phyloP scores from a whole-genome alignment of 2,329 filamentous ascomycete species.

The Cryphonectria radicalis region DNA sequence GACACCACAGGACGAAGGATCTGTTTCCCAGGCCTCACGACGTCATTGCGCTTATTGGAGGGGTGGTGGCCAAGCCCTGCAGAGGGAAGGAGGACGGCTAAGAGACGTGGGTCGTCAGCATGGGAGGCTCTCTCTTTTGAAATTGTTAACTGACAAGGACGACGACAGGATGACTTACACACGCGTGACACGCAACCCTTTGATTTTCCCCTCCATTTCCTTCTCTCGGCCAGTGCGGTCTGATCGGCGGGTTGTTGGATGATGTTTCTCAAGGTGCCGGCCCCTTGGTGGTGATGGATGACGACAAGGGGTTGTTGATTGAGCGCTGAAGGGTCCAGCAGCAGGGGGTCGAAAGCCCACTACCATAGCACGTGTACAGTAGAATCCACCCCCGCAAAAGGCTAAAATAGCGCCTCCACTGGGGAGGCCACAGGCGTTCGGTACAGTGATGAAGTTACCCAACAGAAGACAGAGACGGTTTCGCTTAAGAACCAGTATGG shows the following conservation, averaged over 20 bases:
- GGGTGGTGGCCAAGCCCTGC: background rate
- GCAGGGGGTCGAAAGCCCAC: background rate
- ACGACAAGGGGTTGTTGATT: background rate
- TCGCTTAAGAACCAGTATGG: background rate
- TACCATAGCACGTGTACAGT: too few relatives aligned
- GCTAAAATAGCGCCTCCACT: conserved; percentile 8
- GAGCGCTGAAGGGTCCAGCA: background rate
- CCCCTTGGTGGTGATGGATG: background rate
- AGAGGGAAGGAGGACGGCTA: conserved; percentile 15
- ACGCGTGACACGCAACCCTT: too few relatives aligned
- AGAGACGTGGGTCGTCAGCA: conserved; percentile 17
- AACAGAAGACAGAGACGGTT: background rate
- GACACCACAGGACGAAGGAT: conserved; percentile 4
- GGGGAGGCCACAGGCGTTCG: background rate
- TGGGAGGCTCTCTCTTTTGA: conserved; percentile 12
- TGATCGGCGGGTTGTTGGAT: too few relatives aligned
- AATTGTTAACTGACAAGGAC: background rate
- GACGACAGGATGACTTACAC: background rate
- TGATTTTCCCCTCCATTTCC: too few relatives aligned
- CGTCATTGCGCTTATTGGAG: conserved; percentile 19
- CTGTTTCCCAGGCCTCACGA: conserved; percentile 13
- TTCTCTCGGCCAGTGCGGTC: too few relatives aligned
- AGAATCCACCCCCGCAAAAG: conserved; percentile 14
- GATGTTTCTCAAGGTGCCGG: background rate
- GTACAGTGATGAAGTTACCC: background rate